phyloP scores from a whole-genome alignment of 768 basidiomycete species.

The Royoungia palumana region DNA sequence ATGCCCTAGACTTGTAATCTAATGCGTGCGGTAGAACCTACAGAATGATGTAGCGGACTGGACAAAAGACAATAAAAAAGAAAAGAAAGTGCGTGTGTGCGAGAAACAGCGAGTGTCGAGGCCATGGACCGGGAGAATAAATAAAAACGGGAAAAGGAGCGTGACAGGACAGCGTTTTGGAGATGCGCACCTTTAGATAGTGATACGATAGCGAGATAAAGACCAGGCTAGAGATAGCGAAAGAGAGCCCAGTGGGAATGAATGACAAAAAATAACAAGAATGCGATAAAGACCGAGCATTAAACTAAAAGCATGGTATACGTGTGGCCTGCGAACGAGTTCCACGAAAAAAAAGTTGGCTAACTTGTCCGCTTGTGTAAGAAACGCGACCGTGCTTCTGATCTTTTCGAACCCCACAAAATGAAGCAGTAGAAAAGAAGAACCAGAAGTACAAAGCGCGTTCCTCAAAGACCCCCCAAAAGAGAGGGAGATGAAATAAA shows the following conservation, averaged over 20 bases:
- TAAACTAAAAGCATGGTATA: conserved; percentile 20
- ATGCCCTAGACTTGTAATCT: conserved; percentile 6
- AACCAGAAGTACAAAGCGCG: conserved; percentile 3
- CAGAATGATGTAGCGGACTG: conserved; percentile 4
- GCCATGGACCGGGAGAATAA: conserved; percentile 1
- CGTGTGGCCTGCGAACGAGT: conserved; percentile 10
- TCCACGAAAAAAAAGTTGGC: not conserved
- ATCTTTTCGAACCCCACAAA: conserved; percentile 1
- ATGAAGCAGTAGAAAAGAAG: conserved; percentile 7
- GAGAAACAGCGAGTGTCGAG: not conserved
- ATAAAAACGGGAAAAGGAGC: conserved; percentile 2
- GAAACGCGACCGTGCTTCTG: not conserved
- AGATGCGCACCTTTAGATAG: not conserved
- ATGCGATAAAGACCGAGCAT: not conserved
- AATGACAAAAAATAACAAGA: not conserved
- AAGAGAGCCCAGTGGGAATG: not conserved
- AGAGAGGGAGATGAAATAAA: not conserved
- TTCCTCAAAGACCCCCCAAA: conserved; percentile 9
- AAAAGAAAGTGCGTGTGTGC: not conserved
- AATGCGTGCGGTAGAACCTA: conserved; percentile 12
- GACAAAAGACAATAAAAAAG: not conserved
- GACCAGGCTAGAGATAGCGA: not conserved
- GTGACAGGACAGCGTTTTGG: conserved; percentile 4
- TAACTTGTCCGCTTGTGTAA: conserved; percentile 7
- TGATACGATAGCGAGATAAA: conserved; percentile 3